Percentiles rank a stretch among this genome's conserved stretches.
phyloP scores from a whole-genome alignment of 129 eudicot genomes.

The Deinandra increscens region DNA sequence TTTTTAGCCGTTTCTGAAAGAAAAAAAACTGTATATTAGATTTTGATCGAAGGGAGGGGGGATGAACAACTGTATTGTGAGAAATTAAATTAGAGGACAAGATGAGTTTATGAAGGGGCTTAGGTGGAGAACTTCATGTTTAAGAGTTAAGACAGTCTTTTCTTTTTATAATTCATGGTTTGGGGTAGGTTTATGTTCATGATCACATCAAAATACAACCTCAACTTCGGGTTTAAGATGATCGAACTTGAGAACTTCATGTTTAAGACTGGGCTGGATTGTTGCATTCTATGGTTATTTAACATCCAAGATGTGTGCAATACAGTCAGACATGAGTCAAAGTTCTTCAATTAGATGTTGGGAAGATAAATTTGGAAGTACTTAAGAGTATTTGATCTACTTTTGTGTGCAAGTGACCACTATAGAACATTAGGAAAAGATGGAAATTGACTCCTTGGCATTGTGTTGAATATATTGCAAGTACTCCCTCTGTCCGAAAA shows the following conservation, averaged over 20 bases:
- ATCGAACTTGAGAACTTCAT: not conserved
- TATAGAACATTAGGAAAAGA: not conserved
- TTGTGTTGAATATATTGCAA: not conserved
- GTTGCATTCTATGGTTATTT: constrained; percentile 2
- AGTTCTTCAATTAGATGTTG: no score
- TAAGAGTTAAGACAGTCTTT: no score
- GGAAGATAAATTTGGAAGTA: no score
- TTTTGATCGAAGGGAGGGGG: not conserved
- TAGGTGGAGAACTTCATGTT: no score
- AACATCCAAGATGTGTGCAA: not conserved
- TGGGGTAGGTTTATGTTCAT: not conserved
- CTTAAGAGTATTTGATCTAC: not conserved
- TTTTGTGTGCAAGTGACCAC: not conserved
- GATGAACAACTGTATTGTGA: not conserved
- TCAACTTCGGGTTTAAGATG: not conserved
- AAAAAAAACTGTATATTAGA: not conserved
- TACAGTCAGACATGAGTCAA: not conserved
- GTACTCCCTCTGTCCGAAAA: not conserved
- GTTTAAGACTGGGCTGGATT: not conserved
- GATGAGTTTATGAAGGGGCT: not conserved
- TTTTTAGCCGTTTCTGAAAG: not conserved
- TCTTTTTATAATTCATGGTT: no score
- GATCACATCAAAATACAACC: constrained; percentile 3
- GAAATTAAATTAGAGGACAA: not conserved
- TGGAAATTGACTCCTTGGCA: constrained; percentile 6